These are phyloP conservation scores for Hyphopichia wangnamkhiaoensis DNA, from an alignment of 1,139 yeast genomes.

Conservation along the genomic window DNA sequence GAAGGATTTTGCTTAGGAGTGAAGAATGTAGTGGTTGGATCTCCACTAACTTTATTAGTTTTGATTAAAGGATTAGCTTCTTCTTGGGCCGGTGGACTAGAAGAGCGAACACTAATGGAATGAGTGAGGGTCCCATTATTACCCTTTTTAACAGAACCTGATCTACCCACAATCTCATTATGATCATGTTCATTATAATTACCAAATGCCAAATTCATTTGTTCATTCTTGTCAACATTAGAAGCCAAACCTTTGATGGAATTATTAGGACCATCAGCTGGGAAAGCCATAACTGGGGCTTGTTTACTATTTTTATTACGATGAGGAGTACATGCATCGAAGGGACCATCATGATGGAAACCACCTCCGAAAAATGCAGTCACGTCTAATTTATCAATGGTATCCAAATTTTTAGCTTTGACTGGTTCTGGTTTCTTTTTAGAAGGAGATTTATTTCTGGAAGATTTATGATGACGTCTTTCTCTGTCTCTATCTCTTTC, in stretches of 20 bases:
- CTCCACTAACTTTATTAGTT: slow-evolving; percentile 14
- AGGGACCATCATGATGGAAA: slow-evolving; percentile 98
- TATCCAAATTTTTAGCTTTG: slow-evolving; percentile 70
- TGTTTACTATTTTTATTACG: slow-evolving; percentile 78
- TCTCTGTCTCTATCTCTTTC: slow-evolving; percentile 11
- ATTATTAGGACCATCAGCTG: slow-evolving; percentile 91
- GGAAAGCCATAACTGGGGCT: slow-evolving; percentile 95
- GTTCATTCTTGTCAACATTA: slow-evolving; percentile 51
- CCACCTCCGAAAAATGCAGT: slow-evolving; percentile 95
- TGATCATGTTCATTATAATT: slow-evolving; percentile 36
- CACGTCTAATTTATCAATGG: slow-evolving; percentile 92
- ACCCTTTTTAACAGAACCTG: slow-evolving; percentile 18
- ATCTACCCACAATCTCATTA: slow-evolving; percentile 38
- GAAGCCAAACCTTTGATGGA: slow-evolving; percentile 67
- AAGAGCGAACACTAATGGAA: too few species aligned
- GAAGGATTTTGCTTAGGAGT: slow-evolving; percentile 50
- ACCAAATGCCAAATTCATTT: slow-evolving; percentile 66
- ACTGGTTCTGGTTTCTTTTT: slow-evolving; percentile 43
- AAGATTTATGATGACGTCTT: slow-evolving; percentile 13
- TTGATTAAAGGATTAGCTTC: slow-evolving; percentile 13
- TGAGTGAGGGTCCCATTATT: slow-evolving; percentile 8
- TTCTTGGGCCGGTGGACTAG: background rate
- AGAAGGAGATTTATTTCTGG: slow-evolving; percentile 32
- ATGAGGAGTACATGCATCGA: slow-evolving; percentile 97
- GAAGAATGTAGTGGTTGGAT: slow-evolving; percentile 22